These are phyloP conservation scores for Coelastrella sp. DNA, from an alignment of 139 green algal species.

Conservation along the genomic window DNA sequence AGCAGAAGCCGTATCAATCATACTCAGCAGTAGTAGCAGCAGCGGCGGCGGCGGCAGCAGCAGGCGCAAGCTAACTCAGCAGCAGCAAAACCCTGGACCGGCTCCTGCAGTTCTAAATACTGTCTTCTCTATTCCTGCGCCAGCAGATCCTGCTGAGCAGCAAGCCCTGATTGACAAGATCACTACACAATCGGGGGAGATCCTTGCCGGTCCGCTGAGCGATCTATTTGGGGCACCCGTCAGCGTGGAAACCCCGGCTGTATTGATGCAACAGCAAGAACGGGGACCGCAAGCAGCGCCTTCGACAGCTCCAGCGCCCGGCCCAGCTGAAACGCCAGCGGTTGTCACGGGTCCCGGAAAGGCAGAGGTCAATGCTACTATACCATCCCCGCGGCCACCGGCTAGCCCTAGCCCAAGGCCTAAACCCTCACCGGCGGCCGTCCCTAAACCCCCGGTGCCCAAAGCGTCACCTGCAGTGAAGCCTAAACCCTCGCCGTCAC, in stretches of 20 bases:
- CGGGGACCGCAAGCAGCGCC: not conserved
- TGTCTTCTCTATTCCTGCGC: conserved; percentile 16
- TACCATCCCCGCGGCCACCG: too few relatives aligned
- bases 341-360: too few relatives aligned
- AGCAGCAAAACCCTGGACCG: not conserved
- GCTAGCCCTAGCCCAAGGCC: not conserved
- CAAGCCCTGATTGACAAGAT: conserved; percentile 2
- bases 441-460: not conserved
- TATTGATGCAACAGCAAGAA: not conserved
- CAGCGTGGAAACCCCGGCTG: not conserved
- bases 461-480: not conserved
- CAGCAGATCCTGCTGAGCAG: not conserved
- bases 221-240: not conserved
- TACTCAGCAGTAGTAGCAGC: not conserved
- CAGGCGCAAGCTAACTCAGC: not conserved
- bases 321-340: not conserved
- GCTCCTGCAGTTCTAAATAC: not conserved
- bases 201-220: not conserved
- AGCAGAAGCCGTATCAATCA: too few relatives aligned
- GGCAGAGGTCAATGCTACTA: too few relatives aligned
- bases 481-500: not conserved
- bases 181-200: not conserved
- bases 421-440: not conserved
- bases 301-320: not conserved
- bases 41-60: not conserved